phyloP scores from a whole-genome alignment of 257 asterid genomes.

The Nicotiana knightiana region DNA sequence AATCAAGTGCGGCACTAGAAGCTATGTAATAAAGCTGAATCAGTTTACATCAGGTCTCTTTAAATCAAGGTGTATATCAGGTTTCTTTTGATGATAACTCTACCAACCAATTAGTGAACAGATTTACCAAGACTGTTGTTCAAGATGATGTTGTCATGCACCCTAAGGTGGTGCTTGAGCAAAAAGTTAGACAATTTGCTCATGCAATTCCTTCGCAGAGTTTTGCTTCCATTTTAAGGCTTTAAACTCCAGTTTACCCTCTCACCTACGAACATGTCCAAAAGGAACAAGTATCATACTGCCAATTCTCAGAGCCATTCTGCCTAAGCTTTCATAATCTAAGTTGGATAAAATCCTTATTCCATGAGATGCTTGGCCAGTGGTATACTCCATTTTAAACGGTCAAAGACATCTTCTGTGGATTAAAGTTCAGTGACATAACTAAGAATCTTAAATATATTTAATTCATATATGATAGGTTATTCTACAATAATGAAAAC shows the following conservation, averaged over 20 bases:
- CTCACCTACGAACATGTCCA: background rate
- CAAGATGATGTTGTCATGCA: background rate
- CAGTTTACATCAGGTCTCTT: background rate
- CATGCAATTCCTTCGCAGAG: background rate
- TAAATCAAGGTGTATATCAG: background rate
- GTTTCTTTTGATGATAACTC: background rate
- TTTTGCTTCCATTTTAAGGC: background rate
- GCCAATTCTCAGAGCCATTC: background rate
- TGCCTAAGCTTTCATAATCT: background rate
- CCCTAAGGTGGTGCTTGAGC: background rate
- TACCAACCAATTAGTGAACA: background rate
- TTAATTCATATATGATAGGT: background rate
- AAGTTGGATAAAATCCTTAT: background rate
- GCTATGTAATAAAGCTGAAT: background rate
- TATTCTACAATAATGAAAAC: background rate
- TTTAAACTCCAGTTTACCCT: background rate
- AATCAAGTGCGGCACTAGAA: background rate
- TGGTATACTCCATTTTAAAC: background rate
- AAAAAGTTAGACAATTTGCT: constrained; percentile 1
- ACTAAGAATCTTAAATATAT: background rate
- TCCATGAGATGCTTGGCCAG: background rate
- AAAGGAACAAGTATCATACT: background rate
- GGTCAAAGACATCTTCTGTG: background rate
- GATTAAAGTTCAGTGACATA: background rate
- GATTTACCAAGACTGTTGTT: background rate